A percentile compares a stretch with the other conserved stretches of the same genome.
Conservation (phyloP, 2,329 filamentous ascomycete species). For the Fusarium dlaminii region DNA sequence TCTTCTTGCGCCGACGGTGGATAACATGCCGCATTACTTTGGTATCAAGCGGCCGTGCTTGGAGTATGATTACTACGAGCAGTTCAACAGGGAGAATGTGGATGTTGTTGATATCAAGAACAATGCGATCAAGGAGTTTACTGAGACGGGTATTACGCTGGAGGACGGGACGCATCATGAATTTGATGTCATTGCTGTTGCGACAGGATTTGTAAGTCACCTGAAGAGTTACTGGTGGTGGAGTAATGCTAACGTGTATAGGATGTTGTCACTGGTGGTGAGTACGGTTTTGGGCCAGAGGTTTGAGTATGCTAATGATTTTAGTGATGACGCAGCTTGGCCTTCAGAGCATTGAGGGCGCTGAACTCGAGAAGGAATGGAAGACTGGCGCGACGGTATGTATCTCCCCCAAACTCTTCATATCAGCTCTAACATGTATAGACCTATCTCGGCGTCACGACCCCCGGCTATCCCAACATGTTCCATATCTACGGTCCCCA, state of each 20-base stretch:
- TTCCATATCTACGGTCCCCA: conserved; percentile 65
- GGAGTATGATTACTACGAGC: conserved; percentile 57
- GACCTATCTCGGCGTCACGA: conserved; percentile 57
- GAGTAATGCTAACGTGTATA: conserved; percentile 25
- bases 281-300: fast-evolving
- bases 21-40: conserved; percentile 61
- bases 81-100: conserved; percentile 56
- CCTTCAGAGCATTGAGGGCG: conserved; percentile 52
- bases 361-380: conserved; percentile 56
- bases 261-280: conserved; percentile 50
- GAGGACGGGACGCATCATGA: conserved; percentile 54
- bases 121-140: conserved; percentile 53
- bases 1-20: conserved; percentile 58
- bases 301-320: neutral
- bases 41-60: conserved; percentile 61
- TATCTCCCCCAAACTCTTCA: fast-evolving
- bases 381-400: conserved; percentile 45
- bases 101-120: conserved; percentile 54
- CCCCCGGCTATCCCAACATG: conserved; percentile 60
- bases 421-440: neutral
- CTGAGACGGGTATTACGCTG: conserved; percentile 52
- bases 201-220: conserved; percentile 56
- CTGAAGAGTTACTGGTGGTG: fast-evolving
- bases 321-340: conserved; percentile 57
- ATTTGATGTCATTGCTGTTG: conserved; percentile 56